Evolutionary conservation across 78 protist species (phyloP).

Genomic region (Dictyostelium purpureum): DNA sequence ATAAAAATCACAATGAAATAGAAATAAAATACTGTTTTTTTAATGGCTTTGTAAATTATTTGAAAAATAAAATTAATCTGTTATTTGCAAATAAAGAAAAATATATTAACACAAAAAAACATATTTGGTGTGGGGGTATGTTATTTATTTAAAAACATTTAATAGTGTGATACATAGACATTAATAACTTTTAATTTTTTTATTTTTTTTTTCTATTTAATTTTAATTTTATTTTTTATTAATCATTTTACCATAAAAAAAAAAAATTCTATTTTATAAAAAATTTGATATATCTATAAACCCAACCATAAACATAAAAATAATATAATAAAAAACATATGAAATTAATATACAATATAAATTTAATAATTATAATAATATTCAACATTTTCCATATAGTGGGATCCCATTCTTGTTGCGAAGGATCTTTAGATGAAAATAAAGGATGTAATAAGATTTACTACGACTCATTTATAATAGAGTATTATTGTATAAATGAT

Average conservation of each 20-base stretch:
- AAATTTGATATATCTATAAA: not conserved
- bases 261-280: no score
- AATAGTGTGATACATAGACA: no score
- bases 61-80: no score
- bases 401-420: not conserved
- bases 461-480: not conserved
- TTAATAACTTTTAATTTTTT: no score
- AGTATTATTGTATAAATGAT: constrained; percentile 1
- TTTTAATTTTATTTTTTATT: not conserved
- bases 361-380: not conserved
- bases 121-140: not conserved
- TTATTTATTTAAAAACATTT: not conserved
- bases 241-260: not conserved
- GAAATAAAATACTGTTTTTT: no score
- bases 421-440: not conserved
- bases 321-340: not conserved
- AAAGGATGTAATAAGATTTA: not conserved
- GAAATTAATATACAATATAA: not conserved
- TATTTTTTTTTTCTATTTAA: not conserved
- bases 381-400: not conserved
- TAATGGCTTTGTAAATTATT: no score
- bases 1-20: no score
- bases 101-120: no score
- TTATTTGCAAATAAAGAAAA: no score
- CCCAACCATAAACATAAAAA: not conserved